These are phyloP conservation scores for Aureobasidium uvarum DNA, from an alignment of 2,329 filamentous ascomycete genomes.

Conservation along the genomic window DNA sequence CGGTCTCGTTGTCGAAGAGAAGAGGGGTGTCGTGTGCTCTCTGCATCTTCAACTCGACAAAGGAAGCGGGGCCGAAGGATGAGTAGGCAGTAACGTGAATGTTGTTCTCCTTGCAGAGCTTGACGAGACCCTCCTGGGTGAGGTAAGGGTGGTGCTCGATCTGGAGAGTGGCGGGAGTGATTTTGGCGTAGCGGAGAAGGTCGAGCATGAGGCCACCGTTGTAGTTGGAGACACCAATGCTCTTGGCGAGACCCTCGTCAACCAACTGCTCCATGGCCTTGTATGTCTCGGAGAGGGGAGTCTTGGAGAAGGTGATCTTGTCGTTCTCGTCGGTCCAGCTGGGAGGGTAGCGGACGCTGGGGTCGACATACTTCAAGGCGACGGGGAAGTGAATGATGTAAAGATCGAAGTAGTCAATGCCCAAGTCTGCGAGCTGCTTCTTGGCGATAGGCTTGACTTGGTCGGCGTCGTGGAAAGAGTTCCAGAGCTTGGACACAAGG, in stretches of 20 bases:
- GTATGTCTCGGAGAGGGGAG: conserved; percentile 79
- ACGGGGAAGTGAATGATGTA: conserved; percentile 90
- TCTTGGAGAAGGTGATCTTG: conserved; percentile 63
- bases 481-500: conserved; percentile 92
- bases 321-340: conserved; percentile 67
- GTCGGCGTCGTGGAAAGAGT: conserved; percentile 81
- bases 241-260: conserved; percentile 64
- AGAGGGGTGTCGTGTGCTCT: conserved; percentile 63
- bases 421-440: conserved; percentile 78
- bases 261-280: conserved; percentile 74
- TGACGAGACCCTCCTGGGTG: conserved; percentile 68
- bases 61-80: conserved; percentile 75
- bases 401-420: conserved; percentile 85
- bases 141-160: conserved; percentile 91
- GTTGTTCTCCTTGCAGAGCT: conserved; percentile 66
- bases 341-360: conserved; percentile 73
- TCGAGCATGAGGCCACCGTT: conserved; percentile 74
- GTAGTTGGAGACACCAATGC: conserved; percentile 83
- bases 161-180: conserved; percentile 74
- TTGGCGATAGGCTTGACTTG: conserved; percentile 71
- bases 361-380: conserved; percentile 81
- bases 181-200: conserved; percentile 71
- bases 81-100: conserved; percentile 80
- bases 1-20: conserved; percentile 66
- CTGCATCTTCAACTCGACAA: conserved; percentile 73